Percentiles rank a stretch among this genome's conserved stretches.
Conservation (phyloP, 495 filamentous ascomycete species). For the Jackrogersella multiformis region DNA sequence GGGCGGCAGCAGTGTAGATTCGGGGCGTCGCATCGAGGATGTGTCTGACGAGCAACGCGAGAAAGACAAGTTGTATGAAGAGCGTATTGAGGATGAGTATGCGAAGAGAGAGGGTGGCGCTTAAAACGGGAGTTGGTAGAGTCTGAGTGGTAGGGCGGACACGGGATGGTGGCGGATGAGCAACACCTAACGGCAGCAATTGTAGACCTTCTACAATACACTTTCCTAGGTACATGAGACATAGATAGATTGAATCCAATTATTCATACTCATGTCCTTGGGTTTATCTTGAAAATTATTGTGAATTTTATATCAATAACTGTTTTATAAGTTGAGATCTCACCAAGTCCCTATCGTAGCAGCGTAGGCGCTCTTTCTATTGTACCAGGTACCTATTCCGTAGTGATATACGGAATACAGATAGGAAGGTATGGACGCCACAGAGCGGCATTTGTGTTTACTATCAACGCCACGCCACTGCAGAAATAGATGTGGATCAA, state of each 20-base stretch:
- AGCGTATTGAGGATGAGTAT: slow-evolving; percentile 81
- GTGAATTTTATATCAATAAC: neutral
- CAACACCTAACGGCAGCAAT: neutral
- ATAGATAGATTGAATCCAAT: neutral
- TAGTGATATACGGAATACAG: no score
- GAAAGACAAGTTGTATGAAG: slow-evolving; percentile 70
- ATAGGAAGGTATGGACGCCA: no score
- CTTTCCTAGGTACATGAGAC: no score
- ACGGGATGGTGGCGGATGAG: neutral
- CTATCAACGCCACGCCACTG: slow-evolving; percentile 2
- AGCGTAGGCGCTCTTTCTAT: no score
- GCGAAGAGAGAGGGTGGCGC: slow-evolving; percentile 80
- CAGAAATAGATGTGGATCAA: slow-evolving; percentile 3
- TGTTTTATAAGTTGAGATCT: no score
- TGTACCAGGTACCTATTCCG: no score
- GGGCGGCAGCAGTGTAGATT: slow-evolving; percentile 3
- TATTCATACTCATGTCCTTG: neutral
- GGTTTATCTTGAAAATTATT: neutral
- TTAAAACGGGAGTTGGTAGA: slow-evolving; percentile 38
- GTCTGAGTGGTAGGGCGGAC: no score
- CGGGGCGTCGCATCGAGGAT: slow-evolving; percentile 34
- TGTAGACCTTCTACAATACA: no score
- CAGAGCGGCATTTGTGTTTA: no score
- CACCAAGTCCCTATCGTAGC: no score
- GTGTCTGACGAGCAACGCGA: slow-evolving; percentile 48